Evolutionary conservation across 768 basidiomycete genomes (phyloP).

Genomic region (Trametes punicea): DNA sequence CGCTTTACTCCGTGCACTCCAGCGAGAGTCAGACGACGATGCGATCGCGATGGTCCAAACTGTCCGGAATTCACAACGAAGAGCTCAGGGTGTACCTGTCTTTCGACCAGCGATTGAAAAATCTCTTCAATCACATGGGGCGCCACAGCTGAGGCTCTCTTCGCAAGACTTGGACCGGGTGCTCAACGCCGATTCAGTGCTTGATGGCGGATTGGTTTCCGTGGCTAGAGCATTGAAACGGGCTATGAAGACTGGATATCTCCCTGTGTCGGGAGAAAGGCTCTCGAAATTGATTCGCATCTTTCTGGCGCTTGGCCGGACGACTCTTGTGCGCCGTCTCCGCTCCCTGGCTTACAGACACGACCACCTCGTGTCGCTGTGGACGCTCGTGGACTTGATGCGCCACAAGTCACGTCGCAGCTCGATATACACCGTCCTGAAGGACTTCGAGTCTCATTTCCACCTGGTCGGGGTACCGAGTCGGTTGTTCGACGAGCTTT

Average conservation of each 20-base stretch:
- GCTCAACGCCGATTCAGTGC: background rate
- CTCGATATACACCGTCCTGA: conserved; percentile 11
- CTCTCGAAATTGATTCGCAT: conserved; percentile 19
- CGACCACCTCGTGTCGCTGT: conserved; percentile 28
- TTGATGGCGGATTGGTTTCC: background rate
- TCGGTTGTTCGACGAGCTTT: background rate
- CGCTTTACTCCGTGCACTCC: background rate
- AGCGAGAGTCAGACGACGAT: too few species aligned
- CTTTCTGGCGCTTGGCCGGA: conserved; percentile 43
- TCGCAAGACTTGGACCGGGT: background rate
- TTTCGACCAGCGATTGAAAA: too few species aligned
- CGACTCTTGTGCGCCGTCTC: conserved; percentile 64
- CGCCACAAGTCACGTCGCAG: conserved; percentile 13
- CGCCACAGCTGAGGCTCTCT: too few species aligned
- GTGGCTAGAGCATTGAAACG: background rate
- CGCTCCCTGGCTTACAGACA: conserved; percentile 46
- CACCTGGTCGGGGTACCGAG: conserved; percentile 51
- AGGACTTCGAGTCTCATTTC: conserved; percentile 50
- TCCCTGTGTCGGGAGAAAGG: background rate
- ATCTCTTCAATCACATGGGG: too few species aligned
- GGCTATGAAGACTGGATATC: background rate
- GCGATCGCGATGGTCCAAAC: background rate
- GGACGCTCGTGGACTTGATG: conserved; percentile 30
- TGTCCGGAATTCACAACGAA: too few species aligned
- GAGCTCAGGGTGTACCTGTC: too few species aligned